A percentile compares a stretch with the other conserved stretches of the same genome.
Conservation (phyloP, 192 early-diverging fungal genomes). For the Gonapodya prolifera region DNA sequence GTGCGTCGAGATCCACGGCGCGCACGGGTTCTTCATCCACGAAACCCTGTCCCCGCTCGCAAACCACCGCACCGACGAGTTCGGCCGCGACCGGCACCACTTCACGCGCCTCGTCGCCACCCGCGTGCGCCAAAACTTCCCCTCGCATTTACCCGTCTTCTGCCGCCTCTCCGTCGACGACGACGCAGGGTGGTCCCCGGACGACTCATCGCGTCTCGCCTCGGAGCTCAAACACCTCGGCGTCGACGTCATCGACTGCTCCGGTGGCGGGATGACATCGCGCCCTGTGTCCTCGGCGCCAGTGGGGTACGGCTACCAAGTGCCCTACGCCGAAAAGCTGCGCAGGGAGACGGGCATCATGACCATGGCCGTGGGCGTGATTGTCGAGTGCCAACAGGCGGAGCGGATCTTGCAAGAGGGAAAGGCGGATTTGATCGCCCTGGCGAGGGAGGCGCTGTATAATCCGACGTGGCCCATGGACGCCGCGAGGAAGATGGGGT, state of each 20-base stretch:
- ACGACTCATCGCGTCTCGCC: constrained; percentile 57
- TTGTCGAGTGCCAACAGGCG: constrained; percentile 49
- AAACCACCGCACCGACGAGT: constrained; percentile 81
- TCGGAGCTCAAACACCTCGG: constrained; percentile 42
- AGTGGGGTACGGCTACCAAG: constrained; percentile 43
- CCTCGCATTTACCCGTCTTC: constrained; percentile 68
- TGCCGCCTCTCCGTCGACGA: constrained; percentile 52
- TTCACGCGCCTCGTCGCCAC: constrained; percentile 57
- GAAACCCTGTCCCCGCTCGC: constrained; percentile 66
- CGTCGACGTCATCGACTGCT: constrained; percentile 79
- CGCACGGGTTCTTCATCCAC: constrained; percentile 81
- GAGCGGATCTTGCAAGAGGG: constrained; percentile 48
- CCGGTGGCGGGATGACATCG: constrained; percentile 58
- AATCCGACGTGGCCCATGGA: constrained; percentile 54
- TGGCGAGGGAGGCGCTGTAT: constrained; percentile 57
- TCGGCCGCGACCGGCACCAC: constrained; percentile 80
- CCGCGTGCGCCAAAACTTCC: constrained; percentile 28
- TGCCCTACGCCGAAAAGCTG: constrained; percentile 53
- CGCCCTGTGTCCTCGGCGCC: constrained; percentile 1
- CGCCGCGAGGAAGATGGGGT: constrained; percentile 52
- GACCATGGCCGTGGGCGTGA: constrained; percentile 57
- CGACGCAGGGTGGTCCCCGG: constrained; percentile 45
- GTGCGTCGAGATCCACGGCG: constrained; percentile 78
- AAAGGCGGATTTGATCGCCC: constrained; percentile 59
- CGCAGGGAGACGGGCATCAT: constrained; percentile 38